Conservation (phyloP, 2,329 filamentous ascomycete species). For the Huntiella moniliformis region DNA sequence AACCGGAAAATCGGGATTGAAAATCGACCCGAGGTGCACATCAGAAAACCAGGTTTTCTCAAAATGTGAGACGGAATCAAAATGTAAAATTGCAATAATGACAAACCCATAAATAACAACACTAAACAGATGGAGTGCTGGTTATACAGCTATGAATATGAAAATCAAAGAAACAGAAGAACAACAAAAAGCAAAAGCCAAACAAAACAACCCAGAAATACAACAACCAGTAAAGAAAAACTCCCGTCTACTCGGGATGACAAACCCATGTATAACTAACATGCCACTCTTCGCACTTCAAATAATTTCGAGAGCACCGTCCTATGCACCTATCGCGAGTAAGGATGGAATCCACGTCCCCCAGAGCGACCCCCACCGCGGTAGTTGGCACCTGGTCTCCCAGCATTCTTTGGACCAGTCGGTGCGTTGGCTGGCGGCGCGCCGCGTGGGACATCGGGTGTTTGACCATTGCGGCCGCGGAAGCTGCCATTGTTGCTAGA, state of each 20-base stretch:
- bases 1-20: not conserved
- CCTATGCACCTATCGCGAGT: constrained; percentile 23
- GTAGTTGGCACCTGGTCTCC: constrained; percentile 80
- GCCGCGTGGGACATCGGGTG: constrained; percentile 24
- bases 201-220: not conserved
- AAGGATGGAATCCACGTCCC: constrained; percentile 63
- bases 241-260: not conserved
- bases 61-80: not conserved
- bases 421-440: constrained; percentile 45
- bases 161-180: not conserved
- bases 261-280: not conserved
- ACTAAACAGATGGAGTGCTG: not conserved
- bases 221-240: not conserved
- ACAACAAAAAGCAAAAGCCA: not conserved
- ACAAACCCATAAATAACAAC: not conserved
- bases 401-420: constrained; percentile 89
- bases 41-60: not conserved
- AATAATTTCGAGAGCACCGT: not conserved
- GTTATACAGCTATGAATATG: not conserved
- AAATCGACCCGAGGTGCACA: not conserved
- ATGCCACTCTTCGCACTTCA: not conserved
- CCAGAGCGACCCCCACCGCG: constrained; percentile 69
- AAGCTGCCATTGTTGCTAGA: constrained; percentile 15
- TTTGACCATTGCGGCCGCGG: constrained; percentile 22
- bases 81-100: not conserved